These are phyloP conservation scores for Penicillium glabrum DNA, from an alignment of 2,329 filamentous ascomycete species.

Conservation along the genomic window DNA sequence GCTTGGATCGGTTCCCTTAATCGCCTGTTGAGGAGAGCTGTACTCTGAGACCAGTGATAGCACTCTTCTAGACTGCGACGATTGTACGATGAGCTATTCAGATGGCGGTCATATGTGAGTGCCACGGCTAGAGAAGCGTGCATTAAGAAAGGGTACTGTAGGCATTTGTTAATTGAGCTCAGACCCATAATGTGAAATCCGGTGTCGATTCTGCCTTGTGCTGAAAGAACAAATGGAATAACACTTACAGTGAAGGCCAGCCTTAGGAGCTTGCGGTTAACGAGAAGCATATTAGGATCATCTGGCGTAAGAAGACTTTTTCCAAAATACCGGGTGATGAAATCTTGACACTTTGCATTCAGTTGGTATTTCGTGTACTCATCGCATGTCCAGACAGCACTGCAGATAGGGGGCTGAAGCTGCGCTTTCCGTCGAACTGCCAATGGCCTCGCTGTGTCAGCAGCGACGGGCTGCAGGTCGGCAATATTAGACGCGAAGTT, in stretches of 20 bases:
- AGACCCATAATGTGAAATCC: background rate
- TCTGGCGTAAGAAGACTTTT: slow-evolving; percentile 39
- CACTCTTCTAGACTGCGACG: slow-evolving; percentile 40
- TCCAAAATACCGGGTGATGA: slow-evolving; percentile 43
- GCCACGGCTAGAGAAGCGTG: slow-evolving; percentile 48
- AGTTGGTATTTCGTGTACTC: slow-evolving; percentile 35
- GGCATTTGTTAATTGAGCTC: slow-evolving; percentile 7
- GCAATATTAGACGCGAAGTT: slow-evolving; percentile 40
- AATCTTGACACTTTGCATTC: slow-evolving; percentile 43
- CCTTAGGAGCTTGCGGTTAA: slow-evolving; percentile 41
- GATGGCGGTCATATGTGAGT: slow-evolving; percentile 37
- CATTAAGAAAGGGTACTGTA: slow-evolving; percentile 48
- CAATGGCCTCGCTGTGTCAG: slow-evolving; percentile 20
- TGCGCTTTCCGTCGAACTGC: slow-evolving; percentile 13
- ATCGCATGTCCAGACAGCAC: slow-evolving; percentile 39
- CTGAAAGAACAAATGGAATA: background rate
- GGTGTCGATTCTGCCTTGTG: background rate
- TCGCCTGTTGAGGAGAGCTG: slow-evolving; percentile 40
- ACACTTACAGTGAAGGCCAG: slow-evolving; percentile 42
- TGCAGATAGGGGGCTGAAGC: slow-evolving; percentile 26
- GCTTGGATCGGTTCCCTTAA: slow-evolving; percentile 35
- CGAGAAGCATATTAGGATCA: slow-evolving; percentile 38
- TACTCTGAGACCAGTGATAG: slow-evolving; percentile 47
- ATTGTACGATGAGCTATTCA: slow-evolving; percentile 16
- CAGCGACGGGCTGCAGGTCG: slow-evolving; percentile 39